Base-by-base conservation (phyloP, 2,329 filamentous ascomycete genomes). In the Coniochaeta hoffmannii region DNA sequence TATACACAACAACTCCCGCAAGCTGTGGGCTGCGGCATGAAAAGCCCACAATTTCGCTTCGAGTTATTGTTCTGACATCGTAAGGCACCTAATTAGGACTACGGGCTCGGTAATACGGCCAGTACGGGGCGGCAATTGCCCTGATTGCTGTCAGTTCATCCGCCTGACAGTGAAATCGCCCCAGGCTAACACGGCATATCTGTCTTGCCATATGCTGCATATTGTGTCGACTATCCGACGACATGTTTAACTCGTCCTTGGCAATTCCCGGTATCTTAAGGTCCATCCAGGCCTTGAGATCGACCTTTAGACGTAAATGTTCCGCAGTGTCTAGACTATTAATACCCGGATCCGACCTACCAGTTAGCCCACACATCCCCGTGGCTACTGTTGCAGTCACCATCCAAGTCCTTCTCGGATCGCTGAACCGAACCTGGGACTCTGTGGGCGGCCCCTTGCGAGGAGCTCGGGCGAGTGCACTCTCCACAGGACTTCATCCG, bases 1-100 rank as follows among this genome's bases (percentile, higher is more conserved):
- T 55, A 56, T 58, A 55, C 58, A n/a, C 56, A 56, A 55, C 58
- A 46, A 46, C 19, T 46, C 58, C 50, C 52, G 50, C 58, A 52
- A 54, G 17, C 49, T 58, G 32, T 38, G 19, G 51, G 22, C 35
- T 26, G 58, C 58, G 61, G 57, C 59, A 58, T 56, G 54, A 61
- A 53, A 57, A 51, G 59, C 57, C 26, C 32, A 61, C 57, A 61
- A 63, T 64, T 55, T 65, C 60, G 63, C 55, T 57, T 62, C 52
- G 50, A 57, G 51, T 61, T 58, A 41, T 61, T 56, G 53, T 54
- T 55, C 56, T 58, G 53, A 28, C 41, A 46, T 46, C 22, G 22
- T 28, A 46, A 46, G 44, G 46, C 53, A 53, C 61, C 61, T 58
- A 57, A 61, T 63, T 60, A 58, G 61, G 59, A 60, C 54, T n/a